These are phyloP conservation scores for Aspergillus heteromorphus DNA, from an alignment of 495 filamentous ascomycete species.

Conservation along the genomic window DNA sequence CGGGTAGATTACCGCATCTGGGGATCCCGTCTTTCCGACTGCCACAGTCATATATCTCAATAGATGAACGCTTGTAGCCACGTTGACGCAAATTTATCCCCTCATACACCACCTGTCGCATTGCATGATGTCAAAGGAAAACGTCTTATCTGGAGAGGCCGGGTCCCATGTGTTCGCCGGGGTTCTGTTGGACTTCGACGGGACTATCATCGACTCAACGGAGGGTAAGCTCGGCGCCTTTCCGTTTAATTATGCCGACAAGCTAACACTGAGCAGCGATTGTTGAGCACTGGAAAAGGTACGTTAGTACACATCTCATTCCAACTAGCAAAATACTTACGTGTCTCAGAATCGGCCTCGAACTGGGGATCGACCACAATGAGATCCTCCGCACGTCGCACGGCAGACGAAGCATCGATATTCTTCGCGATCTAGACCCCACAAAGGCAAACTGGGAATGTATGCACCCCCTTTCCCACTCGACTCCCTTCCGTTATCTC, in stretches of 20 bases:
- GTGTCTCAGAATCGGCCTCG: neutral
- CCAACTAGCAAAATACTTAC: neutral
- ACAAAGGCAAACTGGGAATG: slow-evolving; percentile 75
- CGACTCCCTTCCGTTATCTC: neutral
- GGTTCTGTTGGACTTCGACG: slow-evolving; percentile 2
- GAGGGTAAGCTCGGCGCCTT: neutral
- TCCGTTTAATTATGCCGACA: neutral
- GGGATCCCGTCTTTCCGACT: too few species aligned
- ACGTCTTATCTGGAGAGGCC: neutral
- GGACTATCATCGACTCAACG: slow-evolving; percentile 5
- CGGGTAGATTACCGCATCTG: too few species aligned
- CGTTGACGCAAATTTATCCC: too few species aligned
- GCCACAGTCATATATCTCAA: too few species aligned
- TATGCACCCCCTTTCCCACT: slow-evolving; percentile 32
- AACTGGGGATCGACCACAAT: neutral
- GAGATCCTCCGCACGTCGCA: slow-evolving; percentile 70
- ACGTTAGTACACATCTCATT: neutral
- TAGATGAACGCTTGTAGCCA: too few species aligned
- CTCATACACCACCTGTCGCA: neutral
- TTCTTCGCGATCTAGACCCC: slow-evolving; percentile 57
- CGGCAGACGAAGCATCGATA: slow-evolving; percentile 69
- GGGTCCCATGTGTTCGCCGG: slow-evolving; percentile 1
- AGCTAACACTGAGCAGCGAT: neutral
- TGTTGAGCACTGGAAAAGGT: slow-evolving; percentile 1
- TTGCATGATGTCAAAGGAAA: neutral